phyloP scores from a whole-genome alignment of 345 rosid genomes.

The Hibiscus tridactylites region DNA sequence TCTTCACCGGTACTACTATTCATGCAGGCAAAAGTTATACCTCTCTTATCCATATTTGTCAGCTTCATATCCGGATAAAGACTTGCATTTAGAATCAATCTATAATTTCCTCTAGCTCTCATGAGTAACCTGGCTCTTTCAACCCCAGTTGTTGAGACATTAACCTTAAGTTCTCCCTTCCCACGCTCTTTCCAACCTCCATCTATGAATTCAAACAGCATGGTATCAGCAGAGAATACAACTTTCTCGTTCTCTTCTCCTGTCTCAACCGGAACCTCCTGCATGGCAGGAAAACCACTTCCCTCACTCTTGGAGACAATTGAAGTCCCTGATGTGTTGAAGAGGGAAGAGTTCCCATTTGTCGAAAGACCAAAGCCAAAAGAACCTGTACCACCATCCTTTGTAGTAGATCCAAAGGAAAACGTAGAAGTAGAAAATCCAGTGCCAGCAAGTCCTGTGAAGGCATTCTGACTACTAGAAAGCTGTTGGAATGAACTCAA shows the following conservation, averaged over 20 bases:
- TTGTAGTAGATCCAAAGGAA: background rate
- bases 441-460: background rate
- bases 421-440: background rate
- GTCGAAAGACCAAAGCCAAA: background rate
- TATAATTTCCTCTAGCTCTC: conserved; percentile 60
- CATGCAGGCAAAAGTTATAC: background rate
- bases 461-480: background rate
- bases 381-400: background rate
- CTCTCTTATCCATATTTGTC: background rate
- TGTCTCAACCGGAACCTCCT: background rate
- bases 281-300: background rate
- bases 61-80: background rate
- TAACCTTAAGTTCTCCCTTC: conserved; percentile 79
- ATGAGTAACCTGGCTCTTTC: conserved; percentile 68
- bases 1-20: background rate
- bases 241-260: background rate
- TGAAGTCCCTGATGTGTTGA: conserved; percentile 1
- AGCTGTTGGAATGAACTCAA: background rate
- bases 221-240: background rate
- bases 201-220: background rate
- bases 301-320: background rate
- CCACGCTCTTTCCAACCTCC: background rate
- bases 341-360: background rate
- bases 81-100: background rate
- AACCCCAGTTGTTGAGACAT: conserved; percentile 42